Conservation (phyloP, 495 filamentous ascomycete genomes). For the Penicillium odoratum region DNA sequence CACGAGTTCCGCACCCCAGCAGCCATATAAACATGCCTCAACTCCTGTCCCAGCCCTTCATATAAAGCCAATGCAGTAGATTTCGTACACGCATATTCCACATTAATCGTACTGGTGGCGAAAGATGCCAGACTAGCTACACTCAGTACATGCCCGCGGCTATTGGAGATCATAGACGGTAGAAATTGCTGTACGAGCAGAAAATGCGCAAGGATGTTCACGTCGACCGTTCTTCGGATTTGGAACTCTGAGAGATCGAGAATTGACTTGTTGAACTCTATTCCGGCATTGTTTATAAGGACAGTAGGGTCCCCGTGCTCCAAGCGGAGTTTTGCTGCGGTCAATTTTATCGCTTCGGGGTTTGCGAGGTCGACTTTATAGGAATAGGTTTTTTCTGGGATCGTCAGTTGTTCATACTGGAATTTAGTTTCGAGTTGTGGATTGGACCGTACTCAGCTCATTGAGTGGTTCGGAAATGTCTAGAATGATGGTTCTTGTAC, state of each 20-base stretch:
- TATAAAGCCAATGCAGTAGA: slow-evolving; percentile 61
- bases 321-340: slow-evolving; percentile 46
- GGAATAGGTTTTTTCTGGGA: slow-evolving; percentile 25
- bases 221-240: slow-evolving; percentile 25
- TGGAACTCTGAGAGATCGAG: slow-evolving; percentile 50
- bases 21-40: slow-evolving; percentile 55
- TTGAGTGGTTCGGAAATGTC: slow-evolving; percentile 54
- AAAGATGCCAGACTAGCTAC: slow-evolving; percentile 48
- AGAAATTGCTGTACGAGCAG: not conserved
- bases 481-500: slow-evolving; percentile 58
- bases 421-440: too few species aligned
- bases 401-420: not conserved
- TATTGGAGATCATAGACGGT: not conserved
- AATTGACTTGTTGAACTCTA: slow-evolving; percentile 61
- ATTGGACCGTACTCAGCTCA: not conserved
- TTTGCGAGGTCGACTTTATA: slow-evolving; percentile 60
- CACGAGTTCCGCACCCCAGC: slow-evolving; percentile 52
- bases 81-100: slow-evolving; percentile 60
- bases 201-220: not conserved
- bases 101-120: slow-evolving; percentile 56
- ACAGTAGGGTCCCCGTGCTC: slow-evolving; percentile 59
- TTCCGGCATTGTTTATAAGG: slow-evolving; percentile 68
- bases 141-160: not conserved
- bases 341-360: slow-evolving; percentile 39
- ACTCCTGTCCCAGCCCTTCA: slow-evolving; percentile 59